Evolutionary conservation across 192 early-diverging fungal genomes (phyloP).

Genomic region (Oehlia diaphana): DNA sequence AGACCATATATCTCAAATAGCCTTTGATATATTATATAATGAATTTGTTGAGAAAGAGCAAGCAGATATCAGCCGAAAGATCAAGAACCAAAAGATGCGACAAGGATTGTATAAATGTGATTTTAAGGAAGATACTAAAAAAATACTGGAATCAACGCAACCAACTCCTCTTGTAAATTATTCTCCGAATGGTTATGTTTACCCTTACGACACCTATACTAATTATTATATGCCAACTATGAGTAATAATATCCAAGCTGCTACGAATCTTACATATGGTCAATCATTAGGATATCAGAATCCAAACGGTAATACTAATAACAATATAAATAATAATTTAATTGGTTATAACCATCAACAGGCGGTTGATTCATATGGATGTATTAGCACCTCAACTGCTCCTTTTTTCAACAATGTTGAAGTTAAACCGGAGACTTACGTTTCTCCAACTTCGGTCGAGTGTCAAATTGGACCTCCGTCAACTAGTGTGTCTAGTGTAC

Average conservation of each 20-base stretch:
- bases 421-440: not conserved
- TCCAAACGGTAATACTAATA: not conserved
- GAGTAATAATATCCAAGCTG: not conserved
- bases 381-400: not conserved
- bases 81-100: not conserved
- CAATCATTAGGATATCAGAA: not conserved
- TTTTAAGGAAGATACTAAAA: not conserved
- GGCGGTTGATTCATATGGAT: not conserved
- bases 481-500: not conserved
- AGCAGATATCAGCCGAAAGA: not conserved
- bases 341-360: not conserved
- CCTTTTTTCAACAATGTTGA: not conserved
- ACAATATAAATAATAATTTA: no score
- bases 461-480: not conserved
- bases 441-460: not conserved
- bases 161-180: not conserved
- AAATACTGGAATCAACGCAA: not conserved
- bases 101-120: not conserved
- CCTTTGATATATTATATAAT: slow-evolving; percentile 9
- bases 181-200: not conserved
- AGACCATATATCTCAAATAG: slow-evolving; percentile 13
- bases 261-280: not conserved
- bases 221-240: not conserved
- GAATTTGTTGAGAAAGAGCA: slow-evolving; percentile 5
- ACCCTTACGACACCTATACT: not conserved